Conservation (phyloP, 192 early-diverging fungal species). For the Coemansia sp. region DNA sequence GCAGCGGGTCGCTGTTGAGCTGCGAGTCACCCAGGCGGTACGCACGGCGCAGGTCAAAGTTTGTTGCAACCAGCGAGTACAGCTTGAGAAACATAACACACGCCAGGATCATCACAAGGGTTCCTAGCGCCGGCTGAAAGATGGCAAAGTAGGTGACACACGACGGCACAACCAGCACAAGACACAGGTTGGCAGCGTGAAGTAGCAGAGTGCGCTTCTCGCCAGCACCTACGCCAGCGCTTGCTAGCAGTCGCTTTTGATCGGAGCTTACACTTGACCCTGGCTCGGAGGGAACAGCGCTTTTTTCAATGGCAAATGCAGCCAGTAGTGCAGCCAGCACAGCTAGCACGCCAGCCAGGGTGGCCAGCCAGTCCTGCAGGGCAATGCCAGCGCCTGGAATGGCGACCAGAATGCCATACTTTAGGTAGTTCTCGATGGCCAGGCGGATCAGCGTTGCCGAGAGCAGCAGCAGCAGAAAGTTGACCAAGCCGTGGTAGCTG, state of each 20-base stretch:
- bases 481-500: constrained; percentile 83
- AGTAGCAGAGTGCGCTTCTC: constrained; percentile 33
- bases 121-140: constrained; percentile 69
- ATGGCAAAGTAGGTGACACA: constrained; percentile 68
- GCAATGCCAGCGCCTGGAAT: constrained; percentile 62
- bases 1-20: constrained; percentile 40
- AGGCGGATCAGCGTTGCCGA: constrained; percentile 80
- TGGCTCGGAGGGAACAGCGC: constrained; percentile 25
- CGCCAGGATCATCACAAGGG: constrained; percentile 59
- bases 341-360: constrained; percentile 55
- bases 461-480: constrained; percentile 73
- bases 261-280: neutral
- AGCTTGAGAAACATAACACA: constrained; percentile 80
- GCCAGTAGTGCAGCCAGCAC: constrained; percentile 54
- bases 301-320: constrained; percentile 64
- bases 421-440: constrained; percentile 84
- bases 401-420: constrained; percentile 81
- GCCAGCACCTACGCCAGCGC: constrained; percentile 26
- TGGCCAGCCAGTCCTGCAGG: constrained; percentile 61
- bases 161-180: constrained; percentile 62
- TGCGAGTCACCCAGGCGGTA: constrained; percentile 54
- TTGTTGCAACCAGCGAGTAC: constrained; percentile 74
- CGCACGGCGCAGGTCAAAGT: constrained; percentile 69
- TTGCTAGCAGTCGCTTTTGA: neutral
- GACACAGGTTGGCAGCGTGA: constrained; percentile 58